These are phyloP conservation scores for Fusarium dlaminii DNA, from an alignment of 2,329 filamentous ascomycete species.

Conservation along the genomic window DNA sequence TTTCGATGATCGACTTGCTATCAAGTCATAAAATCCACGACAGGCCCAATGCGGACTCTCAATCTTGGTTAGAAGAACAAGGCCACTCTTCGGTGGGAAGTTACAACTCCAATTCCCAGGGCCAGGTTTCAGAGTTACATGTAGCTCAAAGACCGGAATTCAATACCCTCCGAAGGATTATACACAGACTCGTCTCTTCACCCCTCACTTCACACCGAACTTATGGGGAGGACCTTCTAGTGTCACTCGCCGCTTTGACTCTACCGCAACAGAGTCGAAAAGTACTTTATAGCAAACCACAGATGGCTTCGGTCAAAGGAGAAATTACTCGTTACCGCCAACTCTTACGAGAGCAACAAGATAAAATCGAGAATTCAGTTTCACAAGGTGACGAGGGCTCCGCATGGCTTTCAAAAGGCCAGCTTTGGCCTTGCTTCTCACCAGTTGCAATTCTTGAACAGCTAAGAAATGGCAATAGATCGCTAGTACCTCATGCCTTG, in stretches of 20 bases:
- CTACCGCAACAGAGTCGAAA: neutral
- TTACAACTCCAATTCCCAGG: neutral
- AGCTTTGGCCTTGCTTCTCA: conserved; percentile 59
- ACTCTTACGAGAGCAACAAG: neutral
- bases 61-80: neutral
- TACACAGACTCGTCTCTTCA: conserved; percentile 11
- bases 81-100: neutral
- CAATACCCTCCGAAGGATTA: neutral
- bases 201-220: neutral
- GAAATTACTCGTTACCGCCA: neutral
- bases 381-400: neutral
- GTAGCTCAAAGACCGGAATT: neutral
- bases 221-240: conserved; percentile 33
- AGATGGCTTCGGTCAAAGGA: rapidly evolving
- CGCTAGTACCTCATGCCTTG: conserved; percentile 41
- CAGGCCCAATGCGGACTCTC: rapidly evolving
- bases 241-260: conserved; percentile 3
- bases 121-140: neutral
- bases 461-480: conserved; percentile 45
- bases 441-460: conserved; percentile 57
- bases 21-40: neutral
- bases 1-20: neutral
- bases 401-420: conserved; percentile 53
- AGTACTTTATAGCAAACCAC: rapidly evolving
- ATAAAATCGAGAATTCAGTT: neutral